Evolutionary conservation across 768 basidiomycete genomes (phyloP).

Genomic region (Galerina marginata): DNA sequence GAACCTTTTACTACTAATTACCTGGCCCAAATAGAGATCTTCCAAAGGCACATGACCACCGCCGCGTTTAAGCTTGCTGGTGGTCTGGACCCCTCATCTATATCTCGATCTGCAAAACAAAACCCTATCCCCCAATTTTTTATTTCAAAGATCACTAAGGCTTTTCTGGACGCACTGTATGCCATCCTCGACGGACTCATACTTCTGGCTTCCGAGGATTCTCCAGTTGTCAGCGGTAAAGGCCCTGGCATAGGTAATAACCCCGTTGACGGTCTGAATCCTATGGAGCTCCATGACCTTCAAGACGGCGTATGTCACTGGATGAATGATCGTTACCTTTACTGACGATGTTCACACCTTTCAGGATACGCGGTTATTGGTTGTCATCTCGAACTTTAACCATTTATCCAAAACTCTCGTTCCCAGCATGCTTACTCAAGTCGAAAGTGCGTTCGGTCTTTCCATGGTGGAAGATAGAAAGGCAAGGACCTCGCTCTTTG

Average conservation of each 20-base stretch:
- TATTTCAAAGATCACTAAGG: conserved; percentile 74
- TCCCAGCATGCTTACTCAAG: conserved; percentile 79
- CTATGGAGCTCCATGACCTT: conserved; percentile 63
- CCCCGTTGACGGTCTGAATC: conserved; percentile 45
- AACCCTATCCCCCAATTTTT: conserved; percentile 67
- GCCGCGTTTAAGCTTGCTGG: conserved; percentile 82
- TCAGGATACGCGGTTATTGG: conserved; percentile 84
- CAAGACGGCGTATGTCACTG: conserved; percentile 58
- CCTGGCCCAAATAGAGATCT: conserved; percentile 76
- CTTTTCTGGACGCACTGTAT: conserved; percentile 87
- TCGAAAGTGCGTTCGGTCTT: conserved; percentile 77
- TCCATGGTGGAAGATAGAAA: conserved; percentile 75
- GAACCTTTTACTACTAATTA: conserved; percentile 76
- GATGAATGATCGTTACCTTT: conserved; percentile 11
- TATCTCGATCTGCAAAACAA: conserved; percentile 61
- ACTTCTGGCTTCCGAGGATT: conserved; percentile 76
- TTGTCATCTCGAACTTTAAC: conserved; percentile 89
- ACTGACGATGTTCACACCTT: conserved; percentile 10
- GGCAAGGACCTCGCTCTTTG: conserved; percentile 42
- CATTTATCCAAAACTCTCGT: conserved; percentile 73
- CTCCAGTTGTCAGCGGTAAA: conserved; percentile 49
- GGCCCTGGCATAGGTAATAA: conserved; percentile 37
- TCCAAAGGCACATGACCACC: conserved; percentile 80
- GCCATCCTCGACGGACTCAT: conserved; percentile 87
- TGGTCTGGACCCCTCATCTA: conserved; percentile 64